Conservation (phyloP, 2,329 filamentous ascomycete genomes). For the Xylaria sp. region DNA sequence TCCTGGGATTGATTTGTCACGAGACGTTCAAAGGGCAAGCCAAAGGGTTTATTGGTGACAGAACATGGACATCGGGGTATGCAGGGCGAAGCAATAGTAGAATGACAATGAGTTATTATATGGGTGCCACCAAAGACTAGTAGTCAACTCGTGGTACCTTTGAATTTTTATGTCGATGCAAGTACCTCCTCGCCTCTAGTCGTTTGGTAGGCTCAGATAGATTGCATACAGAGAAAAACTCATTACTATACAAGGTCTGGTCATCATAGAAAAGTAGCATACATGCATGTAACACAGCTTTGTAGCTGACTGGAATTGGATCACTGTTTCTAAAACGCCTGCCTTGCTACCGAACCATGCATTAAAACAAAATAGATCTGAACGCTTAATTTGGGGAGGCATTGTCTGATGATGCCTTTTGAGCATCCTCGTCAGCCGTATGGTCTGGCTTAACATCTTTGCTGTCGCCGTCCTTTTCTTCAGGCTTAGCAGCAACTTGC, state of each 20-base stretch:
- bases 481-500: slow-evolving; percentile 29
- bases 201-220: neutral
- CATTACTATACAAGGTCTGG: slow-evolving; percentile 17
- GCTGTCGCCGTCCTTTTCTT: slow-evolving; percentile 16
- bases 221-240: neutral
- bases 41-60: neutral
- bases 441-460: slow-evolving; percentile 15
- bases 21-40: neutral
- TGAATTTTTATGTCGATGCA: neutral
- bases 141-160: neutral
- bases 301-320: neutral
- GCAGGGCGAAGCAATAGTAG: neutral
- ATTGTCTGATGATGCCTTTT: slow-evolving; percentile 30
- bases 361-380: slow-evolving; percentile 23
- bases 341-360: slow-evolving; percentile 37
- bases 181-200: neutral
- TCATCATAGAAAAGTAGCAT: neutral
- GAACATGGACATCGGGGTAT: neutral
- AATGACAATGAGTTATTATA: neutral
- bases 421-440: slow-evolving; percentile 11
- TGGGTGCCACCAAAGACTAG: neutral
- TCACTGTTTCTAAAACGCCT: slow-evolving; percentile 43
- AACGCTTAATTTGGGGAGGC: slow-evolving; percentile 36
- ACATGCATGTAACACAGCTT: slow-evolving; percentile 15
- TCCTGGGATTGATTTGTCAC: neutral